Base-by-base conservation (phyloP, 2,329 filamentous ascomycete species). In the Penicillium rolfsii region DNA sequence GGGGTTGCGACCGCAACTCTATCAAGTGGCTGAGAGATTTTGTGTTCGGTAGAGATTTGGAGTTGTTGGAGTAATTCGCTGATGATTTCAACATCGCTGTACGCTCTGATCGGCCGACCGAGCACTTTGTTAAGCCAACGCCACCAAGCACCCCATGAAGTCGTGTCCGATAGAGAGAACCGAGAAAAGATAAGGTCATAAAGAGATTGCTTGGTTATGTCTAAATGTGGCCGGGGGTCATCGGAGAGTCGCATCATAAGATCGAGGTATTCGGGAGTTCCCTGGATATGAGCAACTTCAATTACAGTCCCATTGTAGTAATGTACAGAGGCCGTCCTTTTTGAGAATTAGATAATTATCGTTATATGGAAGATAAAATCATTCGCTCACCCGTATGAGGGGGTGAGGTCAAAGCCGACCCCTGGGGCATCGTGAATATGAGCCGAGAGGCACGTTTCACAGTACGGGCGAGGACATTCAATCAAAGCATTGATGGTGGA, bases 1-100 rank as follows among this genome's bases (percentile, higher is more conserved):
- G 60, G 62, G n/a, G 58, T 52, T n/a, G 55, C 41, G 49, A 64
- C 38, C 6, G 62, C 62, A 55, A 64, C 55, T 2, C 57, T 60
- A n/a, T 58, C 58, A 14, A 64, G 54, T 28, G 41, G 4, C 14
- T 62, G 52, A 36, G 40, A 58, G 2, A 63, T 54, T 45, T 35
- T 11, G 1, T 40, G 58, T 38, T 62, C 55, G 16, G 62, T 59
- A 30, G 28, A 24, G 22, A 40, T 6, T 50, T 62, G 33, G n/a
- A 64, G n/a, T 58, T 50, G 1, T 36, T 43, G 48, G 22, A 64
- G 62, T 46, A 64, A 59, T 6, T 52, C 57, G 9, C 57, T 60
- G 14, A 60, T 56, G 26, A 64, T 58, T 46, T 60, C 52, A 49
- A 63, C 33, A 11, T 56, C 62, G 38, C 58, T 52, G 4, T 19